Evolutionary conservation across 192 early-diverging fungal genomes (phyloP), one percentile per base, ranked within the genome.

Genomic region (Pecoramyces ruminantium): DNA sequence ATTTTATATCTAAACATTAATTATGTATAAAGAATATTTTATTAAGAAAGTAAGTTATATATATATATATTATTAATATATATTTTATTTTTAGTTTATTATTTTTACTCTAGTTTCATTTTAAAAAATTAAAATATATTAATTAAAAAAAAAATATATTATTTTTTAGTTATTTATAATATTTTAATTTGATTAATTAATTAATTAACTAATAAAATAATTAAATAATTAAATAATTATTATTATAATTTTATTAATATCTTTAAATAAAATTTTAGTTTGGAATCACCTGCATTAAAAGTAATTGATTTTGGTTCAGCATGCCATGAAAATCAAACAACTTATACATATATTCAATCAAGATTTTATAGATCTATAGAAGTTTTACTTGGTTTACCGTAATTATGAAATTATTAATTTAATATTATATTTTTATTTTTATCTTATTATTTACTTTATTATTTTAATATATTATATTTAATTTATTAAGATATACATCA

Each of bases 261-360:
- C n/a, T n/a, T n/a, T n/a, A n/a, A n/a, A n/a, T n/a, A n/a, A 6
- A 6, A 39, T 13, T 13, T 16, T 58, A 95, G 95, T 79, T 87
- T 95, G 81, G 94, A 96, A 83, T 93, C 93, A 58, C 95, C 97
- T 9, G 90, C 92, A 12, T 93, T 99, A 84, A 99, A 99, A 85
- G 94, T 99, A 28, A 99, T 99, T 79, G 97, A 99, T 88, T 97
- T 98, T 89, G 97, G 97, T n/a, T 96, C 94, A 4, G 96, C 97
- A 0, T 98, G 96, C 83, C 93, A 96, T 80, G 96, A 96, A 84
- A 93, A 93, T 82, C 93, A 96, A 83, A 97, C 96, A 0, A 93
- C 94, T 29, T 98, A 98, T 83, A 97, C 96, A 15, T 99, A 99
- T 86, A 99, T 99, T 81, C 96, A 98, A 85, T 98, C 96, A 4